Evolutionary conservation across 1,284 basidiomycete genomes (phyloP).

Genomic region (Anthracocystis panici-leucophaei): DNA sequence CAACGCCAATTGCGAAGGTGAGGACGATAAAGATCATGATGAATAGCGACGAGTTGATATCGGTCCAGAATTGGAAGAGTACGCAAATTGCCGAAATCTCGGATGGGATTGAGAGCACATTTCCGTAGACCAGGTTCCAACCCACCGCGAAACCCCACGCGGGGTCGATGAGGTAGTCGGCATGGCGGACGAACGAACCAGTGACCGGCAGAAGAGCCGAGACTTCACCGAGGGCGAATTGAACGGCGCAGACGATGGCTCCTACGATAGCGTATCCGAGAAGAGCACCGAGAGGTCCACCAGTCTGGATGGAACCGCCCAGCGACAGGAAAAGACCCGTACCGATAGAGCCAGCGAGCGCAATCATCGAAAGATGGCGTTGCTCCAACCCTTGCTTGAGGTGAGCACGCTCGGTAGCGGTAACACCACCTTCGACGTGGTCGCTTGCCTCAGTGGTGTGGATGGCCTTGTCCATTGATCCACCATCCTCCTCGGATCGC

Average conservation of each 20-base stretch:
- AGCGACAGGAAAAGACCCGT: slow-evolving; percentile 57
- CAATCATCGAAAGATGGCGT: slow-evolving; percentile 60
- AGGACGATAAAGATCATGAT: slow-evolving; percentile 73
- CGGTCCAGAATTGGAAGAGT: slow-evolving; percentile 55
- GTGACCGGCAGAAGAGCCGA: slow-evolving; percentile 73
- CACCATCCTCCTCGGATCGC: slow-evolving; percentile 30
- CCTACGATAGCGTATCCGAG: slow-evolving; percentile 55
- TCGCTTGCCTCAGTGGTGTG: slow-evolving; percentile 7
- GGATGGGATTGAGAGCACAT: slow-evolving; percentile 76
- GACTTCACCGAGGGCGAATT: slow-evolving; percentile 53
- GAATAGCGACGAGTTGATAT: slow-evolving; percentile 50
- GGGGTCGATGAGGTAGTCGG: slow-evolving; percentile 82
- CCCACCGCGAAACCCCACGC: slow-evolving; percentile 76
- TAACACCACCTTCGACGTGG: slow-evolving; percentile 22
- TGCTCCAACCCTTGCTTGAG: slow-evolving; percentile 53
- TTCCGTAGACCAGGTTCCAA: slow-evolving; percentile 75
- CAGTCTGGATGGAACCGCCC: slow-evolving; percentile 50
- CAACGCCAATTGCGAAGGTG: slow-evolving; percentile 42
- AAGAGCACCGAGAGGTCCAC: slow-evolving; percentile 55
- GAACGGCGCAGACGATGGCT: slow-evolving; percentile 53
- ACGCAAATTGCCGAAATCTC: slow-evolving; percentile 74
- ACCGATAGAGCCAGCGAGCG: slow-evolving; percentile 58
- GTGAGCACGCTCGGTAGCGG: slow-evolving; percentile 19
- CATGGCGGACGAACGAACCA: slow-evolving; percentile 82
- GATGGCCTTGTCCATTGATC: slow-evolving; percentile 20